phyloP scores from a whole-genome alignment of 768 basidiomycete species.

The Pleurotus cornucopiae region DNA sequence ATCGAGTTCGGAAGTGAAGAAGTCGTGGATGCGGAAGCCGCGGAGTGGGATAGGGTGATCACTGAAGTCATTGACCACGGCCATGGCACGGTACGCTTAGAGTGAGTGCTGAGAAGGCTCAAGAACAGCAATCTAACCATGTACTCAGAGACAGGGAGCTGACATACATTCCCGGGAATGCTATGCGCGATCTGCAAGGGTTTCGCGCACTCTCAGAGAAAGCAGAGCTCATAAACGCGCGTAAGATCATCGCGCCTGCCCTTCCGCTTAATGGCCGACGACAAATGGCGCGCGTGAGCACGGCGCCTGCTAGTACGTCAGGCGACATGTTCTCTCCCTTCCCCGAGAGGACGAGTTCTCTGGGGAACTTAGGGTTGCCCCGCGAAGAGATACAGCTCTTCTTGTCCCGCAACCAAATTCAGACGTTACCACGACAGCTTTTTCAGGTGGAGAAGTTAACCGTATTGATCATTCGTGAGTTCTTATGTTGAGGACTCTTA shows the following conservation, averaged over 20 bases:
- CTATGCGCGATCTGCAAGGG: conserved; percentile 40
- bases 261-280: conserved; percentile 15
- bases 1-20: conserved; percentile 21
- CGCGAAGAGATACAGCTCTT: conserved; percentile 53
- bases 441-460: conserved; percentile 55
- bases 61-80: conserved; percentile 40
- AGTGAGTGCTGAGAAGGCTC: conserved; percentile 29
- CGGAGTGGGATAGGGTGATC: conserved; percentile 46
- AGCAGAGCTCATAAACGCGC: conserved; percentile 21
- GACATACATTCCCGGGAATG: conserved; percentile 44
- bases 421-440: conserved; percentile 49
- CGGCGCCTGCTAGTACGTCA: conserved; percentile 26
- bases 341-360: conserved; percentile 25
- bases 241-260: neutral
- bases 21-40: conserved; percentile 18
- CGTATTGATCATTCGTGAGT: conserved; percentile 62
- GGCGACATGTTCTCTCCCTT: conserved; percentile 19
- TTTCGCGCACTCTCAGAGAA: conserved; percentile 40
- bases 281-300: conserved; percentile 26
- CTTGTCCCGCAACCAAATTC: conserved; percentile 52
- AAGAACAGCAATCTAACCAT: conserved; percentile 5
- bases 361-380: conserved; percentile 33
- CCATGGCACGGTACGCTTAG: conserved; percentile 48
- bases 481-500: neutral
- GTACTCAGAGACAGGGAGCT: conserved; percentile 29